Percentiles rank a stretch among this genome's conserved stretches.
phyloP scores from a whole-genome alignment of 1,284 basidiomycete genomes.

The Veloboletus limbatus region DNA sequence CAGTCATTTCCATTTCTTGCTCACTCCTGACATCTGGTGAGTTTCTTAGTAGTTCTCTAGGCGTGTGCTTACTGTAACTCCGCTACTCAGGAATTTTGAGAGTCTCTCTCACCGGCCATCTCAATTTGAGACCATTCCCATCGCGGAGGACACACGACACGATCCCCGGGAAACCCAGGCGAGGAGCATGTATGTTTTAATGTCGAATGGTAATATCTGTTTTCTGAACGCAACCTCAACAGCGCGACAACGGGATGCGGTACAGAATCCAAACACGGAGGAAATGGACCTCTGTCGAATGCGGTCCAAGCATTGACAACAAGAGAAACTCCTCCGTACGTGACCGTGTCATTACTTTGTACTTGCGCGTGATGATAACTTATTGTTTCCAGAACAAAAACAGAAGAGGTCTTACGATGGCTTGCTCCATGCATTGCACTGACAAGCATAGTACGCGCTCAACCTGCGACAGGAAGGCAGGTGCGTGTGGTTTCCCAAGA shows the following conservation, averaged over 20 bases:
- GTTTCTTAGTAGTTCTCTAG: not conserved
- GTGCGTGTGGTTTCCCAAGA: not conserved
- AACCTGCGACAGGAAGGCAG: conserved; percentile 1
- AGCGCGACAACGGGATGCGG: not conserved
- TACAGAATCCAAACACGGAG: too few relatives aligned
- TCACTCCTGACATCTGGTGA: not conserved
- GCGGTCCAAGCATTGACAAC: not conserved
- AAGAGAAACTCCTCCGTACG: not conserved
- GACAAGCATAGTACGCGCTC: not conserved
- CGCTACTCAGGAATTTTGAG: too few relatives aligned
- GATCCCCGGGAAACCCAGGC: not conserved
- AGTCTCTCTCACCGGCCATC: too few relatives aligned
- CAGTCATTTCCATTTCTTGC: not conserved
- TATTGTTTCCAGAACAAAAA: not conserved
- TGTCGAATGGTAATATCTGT: not conserved
- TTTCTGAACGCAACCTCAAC: not conserved
- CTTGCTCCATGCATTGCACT: not conserved
- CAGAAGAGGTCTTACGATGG: conserved; percentile 1
- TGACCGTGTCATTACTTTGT: not conserved
- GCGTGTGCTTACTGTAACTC: not conserved
- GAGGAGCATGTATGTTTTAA: not conserved
- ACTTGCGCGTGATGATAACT: not conserved
- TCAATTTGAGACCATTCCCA: too few relatives aligned
- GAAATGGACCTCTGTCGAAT: not conserved
- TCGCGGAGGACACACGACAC: too few relatives aligned